Evolutionary conservation across 345 rosid genomes (phyloP), one percentile per base, ranked within the genome.

Genomic region (Iberis pinnata): DNA sequence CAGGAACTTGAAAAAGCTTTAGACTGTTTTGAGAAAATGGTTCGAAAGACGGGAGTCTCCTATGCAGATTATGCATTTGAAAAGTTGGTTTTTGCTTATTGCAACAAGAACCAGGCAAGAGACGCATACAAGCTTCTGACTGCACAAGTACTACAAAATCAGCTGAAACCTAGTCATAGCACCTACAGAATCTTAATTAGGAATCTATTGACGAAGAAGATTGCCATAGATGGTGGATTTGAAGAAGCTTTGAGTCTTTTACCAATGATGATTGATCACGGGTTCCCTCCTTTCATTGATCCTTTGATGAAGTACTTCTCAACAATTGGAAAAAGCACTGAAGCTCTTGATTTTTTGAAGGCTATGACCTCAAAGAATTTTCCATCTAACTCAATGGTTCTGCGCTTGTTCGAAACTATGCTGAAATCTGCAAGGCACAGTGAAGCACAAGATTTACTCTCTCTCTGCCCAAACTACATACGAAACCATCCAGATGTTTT

Each of bases 401-500:
- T 81, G 27, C 73, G 15, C 75, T 95, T 83, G 43, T 85, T 92
- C 10, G 75, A 80, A 75, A 80, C 82, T 24, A 69, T 78, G 70
- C 56, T 80, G 65, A 75, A 79, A 69, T 78, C 83, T 53, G 70
- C 77, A 36, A 85, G 87, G 76, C 81, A 63, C 29, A 63, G 61
- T 12, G 80, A 73, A 65, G 95, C 95, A 35, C 97, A 81, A 22
- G 90, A 85, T 70, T 68, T 85, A 44, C 70, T 92, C 64, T 71
- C 83, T 20, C 61, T 74, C 47, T 85, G 88, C 64, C 95, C 94
- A 9, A 61, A 65, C 29, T 64, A 65, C 56, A 58, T 88, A 63
- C 90, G 94, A 18, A 76, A 77, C 73, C 70, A 78, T 72, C 79
- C 90, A 9, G 95, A 88, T 74, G 82, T 85, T 63, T 68, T 85